Evolutionary conservation across 163 green algal species (phyloP).

Genomic region (Chlorella variabilis): DNA sequence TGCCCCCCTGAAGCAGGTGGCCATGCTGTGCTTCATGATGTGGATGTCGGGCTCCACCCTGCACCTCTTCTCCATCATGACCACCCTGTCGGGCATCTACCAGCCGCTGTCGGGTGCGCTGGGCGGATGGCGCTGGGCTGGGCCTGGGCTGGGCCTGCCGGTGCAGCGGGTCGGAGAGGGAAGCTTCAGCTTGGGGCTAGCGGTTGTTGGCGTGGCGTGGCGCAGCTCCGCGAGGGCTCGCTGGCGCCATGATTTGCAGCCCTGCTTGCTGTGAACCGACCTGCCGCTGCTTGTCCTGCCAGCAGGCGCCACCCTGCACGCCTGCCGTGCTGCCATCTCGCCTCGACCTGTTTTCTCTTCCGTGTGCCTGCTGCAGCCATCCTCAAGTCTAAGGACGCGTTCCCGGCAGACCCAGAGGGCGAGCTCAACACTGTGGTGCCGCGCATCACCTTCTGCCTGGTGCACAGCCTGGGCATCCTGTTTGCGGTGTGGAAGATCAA

Average conservation of each 20-base stretch:
- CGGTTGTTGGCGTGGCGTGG: no score
- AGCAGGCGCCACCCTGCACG: no score
- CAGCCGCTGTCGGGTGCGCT: conserved; percentile 77
- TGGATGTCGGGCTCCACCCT: conserved; percentile 86
- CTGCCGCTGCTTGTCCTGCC: no score
- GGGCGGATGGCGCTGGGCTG: not conserved
- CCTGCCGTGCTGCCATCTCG: not conserved
- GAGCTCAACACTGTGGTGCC: conserved; percentile 80
- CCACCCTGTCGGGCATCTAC: conserved; percentile 89
- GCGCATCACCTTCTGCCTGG: conserved; percentile 84
- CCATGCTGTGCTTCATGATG: conserved; percentile 99
- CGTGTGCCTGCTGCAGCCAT: conserved; percentile 29
- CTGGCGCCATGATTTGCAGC: no score
- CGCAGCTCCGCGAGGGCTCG: no score
- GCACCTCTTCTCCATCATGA: conserved; percentile 97
- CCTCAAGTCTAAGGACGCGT: conserved; percentile 25
- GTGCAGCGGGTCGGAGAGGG: no score
- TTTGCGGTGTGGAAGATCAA: conserved; percentile 92
- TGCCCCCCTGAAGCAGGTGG: conserved; percentile 78
- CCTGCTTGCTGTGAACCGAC: no score
- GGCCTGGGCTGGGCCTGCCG: no score
- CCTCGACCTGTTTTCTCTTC: not conserved
- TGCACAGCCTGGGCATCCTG: conserved; percentile 76
- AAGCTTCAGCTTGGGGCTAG: no score
- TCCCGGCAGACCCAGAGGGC: conserved; percentile 37